A percentile compares a stretch with the other conserved stretches of the same genome.
Evolutionary conservation across 225 moss, liverwort and hornwort genomes (phyloP).

Genomic region (Marchantia polymorpha): DNA sequence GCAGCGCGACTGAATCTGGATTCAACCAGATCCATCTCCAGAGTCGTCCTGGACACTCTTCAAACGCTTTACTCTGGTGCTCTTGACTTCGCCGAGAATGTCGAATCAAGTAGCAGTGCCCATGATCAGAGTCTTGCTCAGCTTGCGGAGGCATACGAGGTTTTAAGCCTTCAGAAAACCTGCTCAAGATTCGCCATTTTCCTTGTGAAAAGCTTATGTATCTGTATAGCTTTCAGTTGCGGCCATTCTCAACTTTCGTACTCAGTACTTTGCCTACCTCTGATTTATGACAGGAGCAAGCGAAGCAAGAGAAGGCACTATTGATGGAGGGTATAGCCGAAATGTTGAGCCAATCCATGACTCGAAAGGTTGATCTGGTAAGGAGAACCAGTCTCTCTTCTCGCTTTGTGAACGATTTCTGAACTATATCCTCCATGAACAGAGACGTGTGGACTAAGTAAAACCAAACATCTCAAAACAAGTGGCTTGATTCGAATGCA

Average conservation of each 20-base stretch:
- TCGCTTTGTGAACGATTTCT: neutral
- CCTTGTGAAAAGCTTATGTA: neutral
- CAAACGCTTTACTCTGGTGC: conserved; percentile 63
- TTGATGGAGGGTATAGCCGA: conserved; percentile 63
- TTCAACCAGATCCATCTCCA: conserved; percentile 58
- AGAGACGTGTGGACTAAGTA: neutral
- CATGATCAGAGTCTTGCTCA: conserved; percentile 67
- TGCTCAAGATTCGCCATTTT: conserved; percentile 15
- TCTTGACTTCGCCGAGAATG: conserved; percentile 51
- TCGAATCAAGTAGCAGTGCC: conserved; percentile 50
- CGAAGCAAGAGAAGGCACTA: conserved; percentile 58
- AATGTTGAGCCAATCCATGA: conserved; percentile 65
- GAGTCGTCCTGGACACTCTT: conserved; percentile 54
- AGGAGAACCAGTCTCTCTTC: conserved; percentile 22
- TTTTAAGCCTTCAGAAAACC: conserved; percentile 16
- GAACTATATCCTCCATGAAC: neutral
- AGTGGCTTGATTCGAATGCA: neutral
- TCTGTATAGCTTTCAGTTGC: neutral
- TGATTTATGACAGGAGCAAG: conserved; percentile 52
- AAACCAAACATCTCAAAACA: neutral
- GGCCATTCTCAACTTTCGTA: neutral
- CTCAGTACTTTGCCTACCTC: neutral
- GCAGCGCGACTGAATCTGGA: conserved; percentile 59
- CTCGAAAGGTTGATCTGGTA: conserved; percentile 68
- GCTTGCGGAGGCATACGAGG: conserved; percentile 77